Conservation (phyloP, 2,329 filamentous ascomycete species). For the Lasiodiplodia sp. region DNA sequence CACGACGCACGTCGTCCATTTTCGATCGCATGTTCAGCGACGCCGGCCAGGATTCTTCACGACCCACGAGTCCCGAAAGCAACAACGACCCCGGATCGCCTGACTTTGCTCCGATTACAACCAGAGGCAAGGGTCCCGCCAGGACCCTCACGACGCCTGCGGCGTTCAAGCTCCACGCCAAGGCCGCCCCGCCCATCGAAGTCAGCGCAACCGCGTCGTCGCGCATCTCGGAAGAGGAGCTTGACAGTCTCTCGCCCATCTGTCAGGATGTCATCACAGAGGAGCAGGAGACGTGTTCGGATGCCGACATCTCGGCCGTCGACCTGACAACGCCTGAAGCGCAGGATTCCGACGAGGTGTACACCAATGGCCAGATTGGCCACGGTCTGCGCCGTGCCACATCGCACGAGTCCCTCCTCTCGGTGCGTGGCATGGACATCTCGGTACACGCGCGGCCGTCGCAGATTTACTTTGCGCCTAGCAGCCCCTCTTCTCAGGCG, state of each 20-base stretch:
- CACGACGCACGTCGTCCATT: conserved; percentile 71
- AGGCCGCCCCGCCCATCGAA: conserved; percentile 33
- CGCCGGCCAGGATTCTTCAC: conserved; percentile 68
- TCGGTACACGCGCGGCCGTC: conserved; percentile 80
- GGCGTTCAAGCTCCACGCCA: conserved; percentile 39
- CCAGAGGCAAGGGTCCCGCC: conserved; percentile 16
- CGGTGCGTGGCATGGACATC: conserved; percentile 86
- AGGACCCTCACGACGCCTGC: conserved; percentile 26
- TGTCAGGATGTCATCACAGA: conserved; percentile 37
- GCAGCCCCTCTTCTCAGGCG: conserved; percentile 35
- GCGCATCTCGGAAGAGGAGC: conserved; percentile 34
- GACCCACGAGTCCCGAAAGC: conserved; percentile 83
- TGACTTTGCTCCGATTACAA: conserved; percentile 53
- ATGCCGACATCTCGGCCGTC: conserved; percentile 8
- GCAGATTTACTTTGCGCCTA: conserved; percentile 68
- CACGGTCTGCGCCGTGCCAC: conserved; percentile 45
- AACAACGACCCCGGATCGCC: conserved; percentile 64
- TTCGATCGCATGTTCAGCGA: conserved; percentile 76
- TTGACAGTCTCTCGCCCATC: conserved; percentile 12
- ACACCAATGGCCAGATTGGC: conserved; percentile 45
- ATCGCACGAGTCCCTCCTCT: conserved; percentile 92
- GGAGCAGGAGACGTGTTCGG: conserved; percentile 10
- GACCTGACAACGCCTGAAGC: conserved; percentile 10
- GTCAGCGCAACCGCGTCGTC: conserved; percentile 40
- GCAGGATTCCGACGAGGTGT: conserved; percentile 28